Evolutionary conservation across 75 land plant species (phyloP), one percentile per base, ranked within the genome.

Genomic region (Azolla pinnata): DNA sequence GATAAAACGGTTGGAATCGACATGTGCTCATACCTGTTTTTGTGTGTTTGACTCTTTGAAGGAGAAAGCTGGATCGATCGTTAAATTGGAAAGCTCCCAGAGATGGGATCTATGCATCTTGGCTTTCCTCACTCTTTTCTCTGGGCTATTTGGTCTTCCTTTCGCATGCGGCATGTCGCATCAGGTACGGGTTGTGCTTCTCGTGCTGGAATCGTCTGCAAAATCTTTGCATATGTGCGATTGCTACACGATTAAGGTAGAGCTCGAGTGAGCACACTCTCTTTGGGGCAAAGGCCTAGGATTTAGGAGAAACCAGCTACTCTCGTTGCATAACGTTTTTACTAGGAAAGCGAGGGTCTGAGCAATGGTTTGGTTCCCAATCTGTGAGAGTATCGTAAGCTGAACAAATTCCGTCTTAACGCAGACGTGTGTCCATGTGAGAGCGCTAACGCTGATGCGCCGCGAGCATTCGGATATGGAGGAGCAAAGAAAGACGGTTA

Each of bases 91-190:
- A 28, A 63, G 21, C 16, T 61, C 57, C 31, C 50, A 28, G 31
- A 68, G 38, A 17, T 61, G 71, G 66, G 66, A 68, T 31, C 54
- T 68, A 19, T 54, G 18, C 49, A 51, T 68, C n/a, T 1, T 68
- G 28, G 57, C 66, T 23, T 12, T 61, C 16, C 65, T 68, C 18
- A 40, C 38, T n/a, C 32, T 61, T 20, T 29, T 40, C 18, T 68
- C 57, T 40, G 31, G 58, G 4, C 1, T 68, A n/a, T 62, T 68
- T 52, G 71, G 66, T 25, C 33, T 68, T 26, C 71, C 71, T 35
- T 68, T 49, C 33, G 30, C 63, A 28, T 63, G 64, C 10, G 65
- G 66, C 24, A 44, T 62, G 31, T 63, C 47, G 35, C 31, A 29
- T 44, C 66, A 54, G 57, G 70, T 68, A 67, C 21, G 27, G 29